These are phyloP conservation scores for Colletotrichum cuscutae DNA, from an alignment of 2,329 filamentous ascomycete species.

Conservation along the genomic window DNA sequence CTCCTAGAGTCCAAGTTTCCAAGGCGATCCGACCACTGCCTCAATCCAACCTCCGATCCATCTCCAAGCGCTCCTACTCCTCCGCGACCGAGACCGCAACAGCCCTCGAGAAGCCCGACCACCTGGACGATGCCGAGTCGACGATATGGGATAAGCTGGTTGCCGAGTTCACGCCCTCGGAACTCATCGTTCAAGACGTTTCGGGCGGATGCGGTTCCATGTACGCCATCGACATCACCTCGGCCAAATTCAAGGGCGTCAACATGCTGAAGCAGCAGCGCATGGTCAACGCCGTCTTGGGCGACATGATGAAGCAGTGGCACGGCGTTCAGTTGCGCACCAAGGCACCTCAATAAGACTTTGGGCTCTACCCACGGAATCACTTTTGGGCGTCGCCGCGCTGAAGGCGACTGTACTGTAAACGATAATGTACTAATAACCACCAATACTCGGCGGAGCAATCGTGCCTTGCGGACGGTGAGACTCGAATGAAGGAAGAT, in stretches of 20 bases:
- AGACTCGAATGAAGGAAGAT: background rate
- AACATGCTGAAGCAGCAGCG: constrained; percentile 84
- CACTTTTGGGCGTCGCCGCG: no score
- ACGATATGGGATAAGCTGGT: constrained; percentile 66
- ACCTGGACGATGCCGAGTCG: constrained; percentile 66
- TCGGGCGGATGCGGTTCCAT: constrained; percentile 88
- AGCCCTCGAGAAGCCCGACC: constrained; percentile 55
- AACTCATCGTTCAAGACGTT: constrained; percentile 78
- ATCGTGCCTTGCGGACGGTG: background rate
- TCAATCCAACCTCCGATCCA: background rate
- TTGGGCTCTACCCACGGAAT: background rate
- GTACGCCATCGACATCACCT: constrained; percentile 85
- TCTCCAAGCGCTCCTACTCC: constrained; percentile 20
- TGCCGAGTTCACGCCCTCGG: constrained; percentile 60
- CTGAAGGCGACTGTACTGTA: constrained; percentile 16
- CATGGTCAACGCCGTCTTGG: constrained; percentile 79
- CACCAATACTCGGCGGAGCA: background rate
- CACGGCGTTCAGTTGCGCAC: constrained; percentile 86
- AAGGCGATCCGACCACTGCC: background rate
- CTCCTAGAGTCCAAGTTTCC: no score
- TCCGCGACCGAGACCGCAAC: background rate
- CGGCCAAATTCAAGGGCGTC: constrained; percentile 75
- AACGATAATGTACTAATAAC: constrained; percentile 19
- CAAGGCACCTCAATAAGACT: constrained; percentile 55
- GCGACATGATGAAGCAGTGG: constrained; percentile 82